These are phyloP conservation scores for Sporothrix phasma DNA, from an alignment of 2,329 filamentous ascomycete genomes.

Conservation along the genomic window DNA sequence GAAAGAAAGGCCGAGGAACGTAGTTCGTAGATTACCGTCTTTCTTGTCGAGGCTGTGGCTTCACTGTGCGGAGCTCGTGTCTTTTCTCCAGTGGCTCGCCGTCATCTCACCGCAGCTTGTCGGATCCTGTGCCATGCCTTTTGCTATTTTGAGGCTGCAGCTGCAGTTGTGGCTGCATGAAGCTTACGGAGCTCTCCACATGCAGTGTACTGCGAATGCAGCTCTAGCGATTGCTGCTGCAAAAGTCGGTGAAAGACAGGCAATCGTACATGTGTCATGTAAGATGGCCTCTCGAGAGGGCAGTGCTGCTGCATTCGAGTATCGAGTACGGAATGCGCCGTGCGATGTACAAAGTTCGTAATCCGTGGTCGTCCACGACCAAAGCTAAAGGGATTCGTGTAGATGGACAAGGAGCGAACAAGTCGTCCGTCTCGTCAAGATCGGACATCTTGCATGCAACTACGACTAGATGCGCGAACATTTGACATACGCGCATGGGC, in stretches of 20 bases:
- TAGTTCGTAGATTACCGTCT: not conserved
- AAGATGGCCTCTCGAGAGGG: not conserved
- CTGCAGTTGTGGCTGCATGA: not conserved
- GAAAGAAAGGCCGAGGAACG: not conserved
- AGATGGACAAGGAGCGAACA: too few species aligned
- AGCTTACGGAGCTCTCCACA: constrained; percentile 1
- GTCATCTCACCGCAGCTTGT: not conserved
- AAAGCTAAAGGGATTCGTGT: too few species aligned
- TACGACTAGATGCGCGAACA: too few species aligned
- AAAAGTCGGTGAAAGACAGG: constrained; percentile 3
- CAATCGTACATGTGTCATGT: not conserved
- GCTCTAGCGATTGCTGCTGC: not conserved
- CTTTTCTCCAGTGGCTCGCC: too few species aligned
- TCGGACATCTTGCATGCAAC: too few species aligned
- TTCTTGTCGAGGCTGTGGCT: not conserved
- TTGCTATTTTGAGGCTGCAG: not conserved
- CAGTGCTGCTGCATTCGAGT: not conserved
- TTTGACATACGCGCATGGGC: too few species aligned
- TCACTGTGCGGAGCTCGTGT: too few species aligned
- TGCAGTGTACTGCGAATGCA: not conserved
- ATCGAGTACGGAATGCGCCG: too few species aligned
- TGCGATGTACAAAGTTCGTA: not conserved
- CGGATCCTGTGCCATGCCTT: not conserved
- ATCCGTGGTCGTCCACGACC: too few species aligned
- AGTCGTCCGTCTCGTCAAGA: too few species aligned